Evolutionary conservation across 2,329 filamentous ascomycete genomes (phyloP).

Genomic region (Paracoccidioides lutzii): DNA sequence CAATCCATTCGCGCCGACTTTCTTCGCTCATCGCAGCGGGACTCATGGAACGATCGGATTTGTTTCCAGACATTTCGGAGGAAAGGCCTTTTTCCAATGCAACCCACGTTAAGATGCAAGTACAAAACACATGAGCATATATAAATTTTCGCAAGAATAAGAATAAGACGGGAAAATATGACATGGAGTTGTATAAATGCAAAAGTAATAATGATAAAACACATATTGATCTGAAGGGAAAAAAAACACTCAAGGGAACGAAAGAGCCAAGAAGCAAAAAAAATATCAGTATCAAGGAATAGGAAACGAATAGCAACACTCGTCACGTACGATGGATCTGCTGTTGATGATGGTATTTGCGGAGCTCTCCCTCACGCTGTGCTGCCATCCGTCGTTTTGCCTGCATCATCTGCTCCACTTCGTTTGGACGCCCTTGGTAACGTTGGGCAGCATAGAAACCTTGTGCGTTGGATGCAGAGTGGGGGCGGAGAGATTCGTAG

Average conservation of each 20-base stretch:
- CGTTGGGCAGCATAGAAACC: slow-evolving; percentile 91
- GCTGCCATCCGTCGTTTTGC: slow-evolving; percentile 98
- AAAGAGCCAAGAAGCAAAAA: slow-evolving; percentile 18
- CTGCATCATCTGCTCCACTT: slow-evolving; percentile 98
- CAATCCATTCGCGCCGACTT: slow-evolving; percentile 88
- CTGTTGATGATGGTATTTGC: slow-evolving; percentile 99
- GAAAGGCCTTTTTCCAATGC: slow-evolving; percentile 42
- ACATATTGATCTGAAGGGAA: slow-evolving; percentile 5
- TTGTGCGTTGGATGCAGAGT: slow-evolving; percentile 67
- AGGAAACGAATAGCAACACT: slow-evolving; percentile 20
- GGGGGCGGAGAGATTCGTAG: slow-evolving; percentile 63
- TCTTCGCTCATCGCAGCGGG: slow-evolving; percentile 84
- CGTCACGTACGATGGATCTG: slow-evolving; percentile 82
- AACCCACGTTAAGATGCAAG: slow-evolving; percentile 29
- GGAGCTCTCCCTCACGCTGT: slow-evolving; percentile 95
- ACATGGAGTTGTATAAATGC: slow-evolving; percentile 21
- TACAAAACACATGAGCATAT: slow-evolving; percentile 22
- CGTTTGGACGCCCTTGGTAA: slow-evolving; percentile 74
- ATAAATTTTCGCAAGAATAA: slow-evolving; percentile 11
- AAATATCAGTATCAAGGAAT: slow-evolving; percentile 15
- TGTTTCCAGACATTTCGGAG: slow-evolving; percentile 58
- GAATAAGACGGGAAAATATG: slow-evolving; percentile 12
- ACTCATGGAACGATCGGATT: slow-evolving; percentile 76
- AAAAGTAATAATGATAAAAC: slow-evolving; percentile 5
- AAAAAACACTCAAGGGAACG: slow-evolving; percentile 12